A percentile compares a stretch with the other conserved stretches of the same genome.
Evolutionary conservation across 2,329 filamentous ascomycete genomes (phyloP).

Genomic region (Aspergillus unguis): DNA sequence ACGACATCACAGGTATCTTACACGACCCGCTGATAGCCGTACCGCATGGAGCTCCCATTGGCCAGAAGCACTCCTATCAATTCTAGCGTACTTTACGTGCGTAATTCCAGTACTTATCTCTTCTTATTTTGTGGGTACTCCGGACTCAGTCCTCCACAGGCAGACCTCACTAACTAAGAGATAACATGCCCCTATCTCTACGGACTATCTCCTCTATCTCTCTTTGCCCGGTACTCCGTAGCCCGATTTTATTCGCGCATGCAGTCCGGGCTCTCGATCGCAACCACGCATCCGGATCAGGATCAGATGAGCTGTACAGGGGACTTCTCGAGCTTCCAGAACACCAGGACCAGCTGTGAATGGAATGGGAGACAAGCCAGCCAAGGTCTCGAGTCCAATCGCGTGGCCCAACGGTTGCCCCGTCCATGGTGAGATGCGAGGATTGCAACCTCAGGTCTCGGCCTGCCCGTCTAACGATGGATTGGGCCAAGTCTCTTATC

Average conservation of each 20-base stretch:
- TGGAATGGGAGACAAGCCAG: not conserved
- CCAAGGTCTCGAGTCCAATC: not conserved
- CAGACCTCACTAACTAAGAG: not conserved
- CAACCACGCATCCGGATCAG: no score
- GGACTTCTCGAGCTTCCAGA: no score
- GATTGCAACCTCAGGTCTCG: slow-evolving; percentile 17
- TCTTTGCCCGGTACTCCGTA: not conserved
- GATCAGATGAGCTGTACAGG: no score
- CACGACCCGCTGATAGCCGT: slow-evolving; percentile 2
- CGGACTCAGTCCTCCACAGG: not conserved
- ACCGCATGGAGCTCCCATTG: not conserved
- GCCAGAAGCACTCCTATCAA: slow-evolving; percentile 4
- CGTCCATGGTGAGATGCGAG: slow-evolving; percentile 9
- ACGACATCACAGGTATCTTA: not conserved
- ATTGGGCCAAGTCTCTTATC: slow-evolving; percentile 1
- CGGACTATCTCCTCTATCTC: not conserved
- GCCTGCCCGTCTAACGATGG: slow-evolving; percentile 3
- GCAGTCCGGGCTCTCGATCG: no score
- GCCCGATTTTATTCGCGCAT: no score
- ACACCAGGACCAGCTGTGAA: no score
- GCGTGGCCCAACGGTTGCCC: slow-evolving; percentile 8
- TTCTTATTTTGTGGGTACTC: not conserved
- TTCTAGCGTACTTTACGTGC: not conserved
- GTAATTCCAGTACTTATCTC: slow-evolving; percentile 2
- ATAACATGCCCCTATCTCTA: not conserved